Conservation (phyloP, 1,284 basidiomycete genomes). For the Athelia sp. region DNA sequence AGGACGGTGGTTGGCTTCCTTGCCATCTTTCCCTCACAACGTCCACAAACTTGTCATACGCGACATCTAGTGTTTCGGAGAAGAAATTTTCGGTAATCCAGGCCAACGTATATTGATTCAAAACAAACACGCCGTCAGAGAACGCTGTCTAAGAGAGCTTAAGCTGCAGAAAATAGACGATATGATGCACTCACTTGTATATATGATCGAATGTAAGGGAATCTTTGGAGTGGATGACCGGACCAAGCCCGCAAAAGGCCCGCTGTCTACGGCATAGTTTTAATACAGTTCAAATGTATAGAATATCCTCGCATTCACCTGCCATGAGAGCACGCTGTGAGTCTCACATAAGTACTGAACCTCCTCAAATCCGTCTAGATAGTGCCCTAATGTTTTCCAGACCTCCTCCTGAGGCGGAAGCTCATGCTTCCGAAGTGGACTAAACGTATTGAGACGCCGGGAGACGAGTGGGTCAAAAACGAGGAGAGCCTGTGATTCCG, state of each 20-base stretch:
- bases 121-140: constrained; percentile 50
- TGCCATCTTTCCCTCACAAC: constrained; percentile 34
- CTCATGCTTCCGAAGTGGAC: constrained; percentile 64
- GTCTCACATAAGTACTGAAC: constrained; percentile 40
- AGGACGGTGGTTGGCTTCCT: constrained; percentile 25
- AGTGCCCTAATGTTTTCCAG: constrained; percentile 44
- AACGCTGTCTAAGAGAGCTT: constrained; percentile 44
- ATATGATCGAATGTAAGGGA: constrained; percentile 57
- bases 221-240: constrained; percentile 31
- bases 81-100: constrained; percentile 69
- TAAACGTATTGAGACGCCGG: constrained; percentile 65
- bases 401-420: constrained; percentile 45
- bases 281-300: not conserved
- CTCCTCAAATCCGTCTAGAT: constrained; percentile 58
- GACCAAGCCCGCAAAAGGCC: constrained; percentile 46
- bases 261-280: constrained; percentile 32
- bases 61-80: constrained; percentile 51
- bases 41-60: constrained; percentile 39
- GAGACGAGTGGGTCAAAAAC: constrained; percentile 71
- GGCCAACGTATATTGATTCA: constrained; percentile 42
- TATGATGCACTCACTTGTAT: constrained; percentile 41
- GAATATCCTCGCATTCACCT: constrained; percentile 34
- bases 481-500: constrained; percentile 43
- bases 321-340: constrained; percentile 50
- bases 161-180: constrained; percentile 4